Evolutionary conservation across 805 yeast genomes (phyloP).

Genomic region (Wickerhamiella azyma): DNA sequence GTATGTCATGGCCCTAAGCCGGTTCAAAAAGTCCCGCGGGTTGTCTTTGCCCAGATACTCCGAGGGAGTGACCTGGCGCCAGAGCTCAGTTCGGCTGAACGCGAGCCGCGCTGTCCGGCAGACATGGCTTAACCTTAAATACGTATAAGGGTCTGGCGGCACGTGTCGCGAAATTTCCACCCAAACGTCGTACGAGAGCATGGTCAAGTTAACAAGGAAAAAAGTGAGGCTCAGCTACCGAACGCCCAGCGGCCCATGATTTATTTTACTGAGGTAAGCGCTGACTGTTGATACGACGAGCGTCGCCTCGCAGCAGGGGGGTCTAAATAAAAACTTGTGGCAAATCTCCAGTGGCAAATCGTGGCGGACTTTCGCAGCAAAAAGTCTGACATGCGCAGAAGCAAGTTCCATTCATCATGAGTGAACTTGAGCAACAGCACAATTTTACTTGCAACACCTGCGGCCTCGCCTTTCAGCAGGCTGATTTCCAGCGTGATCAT

Average conservation of each 20-base stretch:
- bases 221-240: too few species aligned
- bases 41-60: not conserved
- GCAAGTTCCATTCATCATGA: not conserved
- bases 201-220: not conserved
- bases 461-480: conserved; percentile 59
- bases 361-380: not conserved
- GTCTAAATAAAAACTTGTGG: not conserved
- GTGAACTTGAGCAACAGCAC: not conserved
- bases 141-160: not conserved
- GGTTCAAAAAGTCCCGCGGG: not conserved
- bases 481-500: conserved; percentile 80
- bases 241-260: too few species aligned
- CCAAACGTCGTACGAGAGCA: conserved; percentile 5
- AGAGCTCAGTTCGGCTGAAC: conserved; percentile 3
- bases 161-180: not conserved
- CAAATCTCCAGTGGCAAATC: not conserved
- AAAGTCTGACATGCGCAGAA: not conserved
- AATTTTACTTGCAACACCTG: conserved; percentile 79
- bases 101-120: conserved; percentile 4
- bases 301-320: too few species aligned
- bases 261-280: too few species aligned
- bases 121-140: not conserved
- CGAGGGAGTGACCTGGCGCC: conserved; percentile 5
- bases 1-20: not conserved
- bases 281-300: too few species aligned